phyloP scores from a whole-genome alignment of 768 basidiomycete species.

The Psilocybe cubensis region DNA sequence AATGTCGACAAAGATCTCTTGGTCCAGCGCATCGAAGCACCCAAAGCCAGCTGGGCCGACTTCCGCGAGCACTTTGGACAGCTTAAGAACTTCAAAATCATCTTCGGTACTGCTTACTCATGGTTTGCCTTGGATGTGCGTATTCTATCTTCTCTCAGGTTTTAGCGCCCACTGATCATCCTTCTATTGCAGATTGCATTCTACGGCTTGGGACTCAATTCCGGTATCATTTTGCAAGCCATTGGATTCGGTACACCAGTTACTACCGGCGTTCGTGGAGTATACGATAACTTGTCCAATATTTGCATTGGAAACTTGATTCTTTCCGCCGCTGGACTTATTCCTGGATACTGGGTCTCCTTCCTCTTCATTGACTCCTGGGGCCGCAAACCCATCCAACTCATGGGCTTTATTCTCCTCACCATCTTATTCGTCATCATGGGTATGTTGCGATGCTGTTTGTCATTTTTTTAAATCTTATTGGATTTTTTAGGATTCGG shows the following conservation, averaged over 20 bases:
- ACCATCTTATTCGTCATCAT: slow-evolving; percentile 70
- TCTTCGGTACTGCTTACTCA: slow-evolving; percentile 78
- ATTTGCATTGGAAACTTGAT: slow-evolving; percentile 77
- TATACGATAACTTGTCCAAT: slow-evolving; percentile 66
- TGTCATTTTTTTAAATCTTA: background rate
- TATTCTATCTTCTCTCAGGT: slow-evolving; percentile 8
- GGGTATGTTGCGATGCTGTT: slow-evolving; percentile 45
- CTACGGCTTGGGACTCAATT: slow-evolving; percentile 89
- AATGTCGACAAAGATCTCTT: slow-evolving; percentile 57
- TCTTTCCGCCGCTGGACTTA: slow-evolving; percentile 75
- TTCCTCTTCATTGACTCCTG: slow-evolving; percentile 73
- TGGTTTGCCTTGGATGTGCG: slow-evolving; percentile 89
- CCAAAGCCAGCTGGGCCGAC: slow-evolving; percentile 69
- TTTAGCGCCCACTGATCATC: slow-evolving; percentile 1
- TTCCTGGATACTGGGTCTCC: slow-evolving; percentile 78
- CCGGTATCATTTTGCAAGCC: slow-evolving; percentile 69
- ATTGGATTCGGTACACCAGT: slow-evolving; percentile 70
- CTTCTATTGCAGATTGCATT: slow-evolving; percentile 67
- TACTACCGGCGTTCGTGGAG: slow-evolving; percentile 34
- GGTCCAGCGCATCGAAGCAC: slow-evolving; percentile 65
- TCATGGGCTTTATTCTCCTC: slow-evolving; percentile 75
- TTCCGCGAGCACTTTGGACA: slow-evolving; percentile 70
- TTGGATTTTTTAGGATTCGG: slow-evolving; percentile 56
- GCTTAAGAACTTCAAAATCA: slow-evolving; percentile 79
- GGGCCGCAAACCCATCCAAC: slow-evolving; percentile 84